Base-by-base conservation (phyloP, 2,329 filamentous ascomycete genomes). In the Epichloe coenophiala region DNA sequence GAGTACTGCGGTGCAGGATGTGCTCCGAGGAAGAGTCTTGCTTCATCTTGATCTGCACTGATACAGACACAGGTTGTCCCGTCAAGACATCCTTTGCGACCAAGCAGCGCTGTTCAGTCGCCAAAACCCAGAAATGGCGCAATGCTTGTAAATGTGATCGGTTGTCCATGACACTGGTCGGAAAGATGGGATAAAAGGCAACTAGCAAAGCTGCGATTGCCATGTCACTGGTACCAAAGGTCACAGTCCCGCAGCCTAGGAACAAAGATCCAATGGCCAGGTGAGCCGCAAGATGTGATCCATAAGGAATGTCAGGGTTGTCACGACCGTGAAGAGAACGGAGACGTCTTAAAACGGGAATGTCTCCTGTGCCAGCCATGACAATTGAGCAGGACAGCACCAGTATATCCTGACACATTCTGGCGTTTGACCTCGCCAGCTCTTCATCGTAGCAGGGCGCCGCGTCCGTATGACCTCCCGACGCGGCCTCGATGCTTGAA, bases 81-180 rank as follows among this genome's bases (percentile, higher is more conserved):
- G 88, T 95, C 53, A 93, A 83, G 3, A 93, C 78, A 58, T 98
- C 93, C 54, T 91, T 86, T 17, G 88, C 80, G 1, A 98, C 80
- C 0, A 98, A 77, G 62, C 91, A 97, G 48, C 94, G 80, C 9
- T 88, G 81, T 60, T 98, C 93, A 0, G 87, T 84, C 1, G 93
- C 93, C 3, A 98, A 75, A 11, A 95, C 91, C 93, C 93, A 98
- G 61, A 98, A 86, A 67, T 98, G 91, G 5, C 94, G 82, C 70
- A 98, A 93, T 3, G 94, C 93, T 70, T 98, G 93, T 5, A 98
- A 75, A 60, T 98, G 93, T 11, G 88, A 89, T 56, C 87, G 85
- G 62, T 97, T 97, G 68, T 98, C 93, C 60, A 95, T 85, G 2
- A 97, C 87, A 33, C 81, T 84, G 9, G 80, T 84, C 0, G 93